These are phyloP conservation scores for Fragilaria crotonensis DNA, from an alignment of 108 stramenopile species.

Conservation along the genomic window DNA sequence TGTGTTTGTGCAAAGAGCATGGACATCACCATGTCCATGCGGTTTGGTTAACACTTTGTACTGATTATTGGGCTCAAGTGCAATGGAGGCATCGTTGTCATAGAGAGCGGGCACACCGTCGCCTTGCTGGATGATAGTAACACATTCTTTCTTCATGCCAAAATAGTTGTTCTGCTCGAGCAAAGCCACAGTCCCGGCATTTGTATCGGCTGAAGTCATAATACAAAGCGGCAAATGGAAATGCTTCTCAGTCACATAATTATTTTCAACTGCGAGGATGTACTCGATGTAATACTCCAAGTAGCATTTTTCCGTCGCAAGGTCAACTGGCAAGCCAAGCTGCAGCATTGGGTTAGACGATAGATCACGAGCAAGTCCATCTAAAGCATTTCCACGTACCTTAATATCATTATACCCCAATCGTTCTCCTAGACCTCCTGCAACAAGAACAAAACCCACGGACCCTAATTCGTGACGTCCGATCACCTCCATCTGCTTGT, in stretches of 20 bases:
- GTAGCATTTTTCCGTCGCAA: conserved; percentile 80
- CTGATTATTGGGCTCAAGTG: conserved; percentile 56
- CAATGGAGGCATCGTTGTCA: conserved; percentile 90
- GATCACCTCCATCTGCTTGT: conserved; percentile 39
- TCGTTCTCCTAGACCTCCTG: conserved; percentile 97
- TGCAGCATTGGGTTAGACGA: background rate
- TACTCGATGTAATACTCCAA: conserved; percentile 88
- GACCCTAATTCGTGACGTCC: conserved; percentile 58
- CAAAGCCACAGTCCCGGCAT: conserved; percentile 72
- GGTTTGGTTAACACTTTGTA: conserved; percentile 92
- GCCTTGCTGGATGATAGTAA: conserved; percentile 95
- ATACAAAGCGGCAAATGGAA: conserved; percentile 90
- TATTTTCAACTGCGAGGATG: conserved; percentile 86
- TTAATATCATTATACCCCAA: conserved; percentile 95
- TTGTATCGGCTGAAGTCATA: conserved; percentile 97
- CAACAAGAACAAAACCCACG: conserved; percentile 83
- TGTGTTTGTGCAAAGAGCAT: conserved; percentile 85
- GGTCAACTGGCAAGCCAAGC: conserved; percentile 89
- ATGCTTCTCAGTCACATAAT: conserved; percentile 36
- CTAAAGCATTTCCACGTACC: too few species aligned
- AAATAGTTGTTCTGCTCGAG: conserved; percentile 81
- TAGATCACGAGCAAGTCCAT: too few species aligned
- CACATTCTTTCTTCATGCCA: conserved; percentile 82
- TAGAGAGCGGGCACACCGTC: conserved; percentile 88
- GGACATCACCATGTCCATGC: conserved; percentile 99